Evolutionary conservation across 2,329 filamentous ascomycete species (phyloP).

Genomic region (Verticillium zaregamsianum): DNA sequence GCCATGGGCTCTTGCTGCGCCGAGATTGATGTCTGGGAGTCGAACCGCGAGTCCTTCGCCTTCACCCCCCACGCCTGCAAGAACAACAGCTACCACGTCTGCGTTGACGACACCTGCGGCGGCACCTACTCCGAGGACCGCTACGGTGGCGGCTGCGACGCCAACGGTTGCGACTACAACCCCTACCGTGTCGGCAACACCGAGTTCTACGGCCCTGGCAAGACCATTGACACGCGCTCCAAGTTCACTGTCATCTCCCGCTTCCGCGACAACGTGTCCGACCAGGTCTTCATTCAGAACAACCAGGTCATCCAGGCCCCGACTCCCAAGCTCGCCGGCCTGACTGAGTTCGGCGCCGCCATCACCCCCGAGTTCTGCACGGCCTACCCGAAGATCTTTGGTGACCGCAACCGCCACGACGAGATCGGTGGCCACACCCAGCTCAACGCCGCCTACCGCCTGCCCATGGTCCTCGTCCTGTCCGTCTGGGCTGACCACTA

Average conservation of each 20-base stretch:
- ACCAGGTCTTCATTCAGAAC: conserved; percentile 14
- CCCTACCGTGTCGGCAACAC: conserved; percentile 57
- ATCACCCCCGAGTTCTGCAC: conserved; percentile 53
- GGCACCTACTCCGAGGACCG: conserved; percentile 44
- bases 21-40: conserved; percentile 21
- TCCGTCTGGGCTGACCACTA: conserved; percentile 59
- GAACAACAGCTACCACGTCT: conserved; percentile 14
- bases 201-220: conserved; percentile 55
- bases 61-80: conserved; percentile 19
- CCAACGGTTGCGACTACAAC: conserved; percentile 65
- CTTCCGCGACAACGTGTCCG: conserved; percentile 29
- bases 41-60: conserved; percentile 18
- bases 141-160: conserved; percentile 57
- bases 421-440: conserved; percentile 48
- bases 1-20: conserved; percentile 18
- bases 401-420: conserved; percentile 45
- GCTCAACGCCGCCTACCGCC: conserved; percentile 46
- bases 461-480: conserved; percentile 61
- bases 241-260: conserved; percentile 61
- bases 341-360: conserved; percentile 55
- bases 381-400: conserved; percentile 48
- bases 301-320: conserved; percentile 8
- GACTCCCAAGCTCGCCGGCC: conserved; percentile 19
- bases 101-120: conserved; percentile 31
- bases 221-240: conserved; percentile 52